Evolutionary conservation across 2,329 filamentous ascomycete species (phyloP).

Genomic region (Fonsecaea nubica): DNA sequence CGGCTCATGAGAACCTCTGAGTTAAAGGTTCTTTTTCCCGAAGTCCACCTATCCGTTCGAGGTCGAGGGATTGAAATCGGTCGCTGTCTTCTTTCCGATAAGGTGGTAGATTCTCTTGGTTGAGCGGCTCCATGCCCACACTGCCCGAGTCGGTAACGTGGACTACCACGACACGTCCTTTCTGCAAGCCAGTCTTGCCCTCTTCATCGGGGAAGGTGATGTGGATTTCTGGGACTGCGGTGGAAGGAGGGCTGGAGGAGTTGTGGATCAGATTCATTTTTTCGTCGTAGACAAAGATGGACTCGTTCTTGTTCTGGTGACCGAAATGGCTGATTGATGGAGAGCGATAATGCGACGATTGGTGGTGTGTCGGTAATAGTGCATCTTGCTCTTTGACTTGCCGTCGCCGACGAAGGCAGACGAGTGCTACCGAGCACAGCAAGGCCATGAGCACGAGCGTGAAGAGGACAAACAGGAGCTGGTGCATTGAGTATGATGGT

Average conservation of each 20-base stretch:
- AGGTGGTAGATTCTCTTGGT: slow-evolving; percentile 76
- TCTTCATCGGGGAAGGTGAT: slow-evolving; percentile 98
- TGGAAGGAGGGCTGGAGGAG: slow-evolving; percentile 75
- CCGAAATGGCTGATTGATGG: slow-evolving; percentile 62
- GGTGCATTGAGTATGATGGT: slow-evolving; percentile 68
- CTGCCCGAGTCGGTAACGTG: slow-evolving; percentile 84
- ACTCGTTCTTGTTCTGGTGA: slow-evolving; percentile 65
- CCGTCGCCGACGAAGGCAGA: slow-evolving; percentile 74
- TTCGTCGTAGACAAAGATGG: slow-evolving; percentile 77
- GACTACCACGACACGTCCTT: slow-evolving; percentile 87
- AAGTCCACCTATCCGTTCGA: slow-evolving; percentile 90
- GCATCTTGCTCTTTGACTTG: slow-evolving; percentile 59
- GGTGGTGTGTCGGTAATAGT: slow-evolving; percentile 72
- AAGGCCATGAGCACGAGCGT: slow-evolving; percentile 77
- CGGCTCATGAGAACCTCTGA: slow-evolving; percentile 30
- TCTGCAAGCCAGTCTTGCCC: slow-evolving; percentile 70
- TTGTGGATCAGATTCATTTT: slow-evolving; percentile 80
- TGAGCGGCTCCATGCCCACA: slow-evolving; percentile 85
- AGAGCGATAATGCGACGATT: slow-evolving; percentile 61
- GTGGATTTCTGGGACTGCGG: slow-evolving; percentile 92
- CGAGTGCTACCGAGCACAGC: slow-evolving; percentile 69
- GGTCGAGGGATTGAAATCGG: slow-evolving; percentile 90
- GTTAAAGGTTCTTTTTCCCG: slow-evolving; percentile 75
- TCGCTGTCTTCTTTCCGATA: slow-evolving; percentile 82
- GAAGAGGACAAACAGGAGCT: slow-evolving; percentile 80